phyloP scores from a whole-genome alignment of 2,329 filamentous ascomycete genomes.

The Cylindrodendrum hubeiense region DNA sequence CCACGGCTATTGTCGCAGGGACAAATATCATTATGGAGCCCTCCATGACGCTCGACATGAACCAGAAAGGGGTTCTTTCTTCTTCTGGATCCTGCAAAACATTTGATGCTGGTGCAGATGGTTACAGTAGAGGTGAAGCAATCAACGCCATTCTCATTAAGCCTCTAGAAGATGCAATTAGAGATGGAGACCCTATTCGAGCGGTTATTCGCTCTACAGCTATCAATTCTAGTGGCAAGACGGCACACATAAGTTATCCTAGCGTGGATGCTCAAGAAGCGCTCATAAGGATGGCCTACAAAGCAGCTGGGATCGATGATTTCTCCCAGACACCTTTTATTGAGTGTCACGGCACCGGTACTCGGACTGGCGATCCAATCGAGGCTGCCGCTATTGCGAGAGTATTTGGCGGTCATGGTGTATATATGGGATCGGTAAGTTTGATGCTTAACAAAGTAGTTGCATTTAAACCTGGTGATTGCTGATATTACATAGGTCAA shows the following conservation, averaged over 20 bases:
- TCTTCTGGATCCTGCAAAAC: slow-evolving; percentile 40
- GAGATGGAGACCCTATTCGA: slow-evolving; percentile 54
- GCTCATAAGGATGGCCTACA: slow-evolving; percentile 49
- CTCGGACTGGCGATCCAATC: slow-evolving; percentile 29
- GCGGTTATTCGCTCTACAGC: slow-evolving; percentile 50
- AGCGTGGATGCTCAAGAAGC: slow-evolving; percentile 43
- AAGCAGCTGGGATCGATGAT: slow-evolving; percentile 24
- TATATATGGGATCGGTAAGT: slow-evolving; percentile 9
- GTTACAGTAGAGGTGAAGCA: slow-evolving; percentile 60
- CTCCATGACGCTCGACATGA: too few relatives aligned
- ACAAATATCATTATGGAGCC: too few relatives aligned
- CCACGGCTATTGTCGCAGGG: too few relatives aligned
- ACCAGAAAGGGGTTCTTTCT: slow-evolving; percentile 41
- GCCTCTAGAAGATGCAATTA: slow-evolving; percentile 54
- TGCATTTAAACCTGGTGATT: too few relatives aligned
- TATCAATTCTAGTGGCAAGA: slow-evolving; percentile 53
- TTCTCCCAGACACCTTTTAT: slow-evolving; percentile 15
- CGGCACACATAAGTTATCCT: not conserved
- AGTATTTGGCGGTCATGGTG: not conserved
- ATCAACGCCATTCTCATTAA: slow-evolving; percentile 52
- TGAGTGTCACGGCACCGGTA: slow-evolving; percentile 37
- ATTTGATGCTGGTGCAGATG: slow-evolving; percentile 51
- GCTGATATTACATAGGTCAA: too few relatives aligned
- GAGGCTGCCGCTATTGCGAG: not conserved
- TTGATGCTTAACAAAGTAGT: too few relatives aligned